phyloP scores from a whole-genome alignment of 116 monocot genomes.

The Phalaenopsis hybrid region DNA sequence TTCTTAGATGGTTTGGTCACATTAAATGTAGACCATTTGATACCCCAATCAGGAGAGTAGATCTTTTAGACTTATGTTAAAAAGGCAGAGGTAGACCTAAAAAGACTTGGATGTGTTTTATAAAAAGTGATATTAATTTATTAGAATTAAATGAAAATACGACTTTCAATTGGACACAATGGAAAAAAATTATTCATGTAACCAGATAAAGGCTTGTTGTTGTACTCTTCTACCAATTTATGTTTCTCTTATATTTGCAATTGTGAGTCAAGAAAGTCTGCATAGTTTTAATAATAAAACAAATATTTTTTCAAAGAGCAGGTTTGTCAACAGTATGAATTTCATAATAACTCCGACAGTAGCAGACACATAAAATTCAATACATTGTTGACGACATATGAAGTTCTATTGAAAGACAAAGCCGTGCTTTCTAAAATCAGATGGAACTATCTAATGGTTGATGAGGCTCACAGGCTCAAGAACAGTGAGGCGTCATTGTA shows the following conservation, averaged over 20 bases:
- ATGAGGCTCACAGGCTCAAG: slow-evolving; percentile 94
- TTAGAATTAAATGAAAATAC: no score
- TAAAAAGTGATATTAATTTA: no score
- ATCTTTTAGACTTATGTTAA: no score
- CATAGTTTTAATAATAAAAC: not conserved
- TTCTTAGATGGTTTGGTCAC: no score
- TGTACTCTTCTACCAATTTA: not conserved
- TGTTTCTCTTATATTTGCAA: not conserved
- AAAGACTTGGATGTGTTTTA: no score
- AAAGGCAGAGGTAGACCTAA: no score
- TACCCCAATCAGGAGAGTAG: no score
- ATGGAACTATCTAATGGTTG: slow-evolving; percentile 99
- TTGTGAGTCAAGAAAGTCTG: not conserved
- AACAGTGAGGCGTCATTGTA: slow-evolving; percentile 94
- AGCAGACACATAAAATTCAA: slow-evolving; percentile 76
- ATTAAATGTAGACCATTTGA: no score
- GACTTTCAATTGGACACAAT: no score
- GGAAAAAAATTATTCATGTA: no score
- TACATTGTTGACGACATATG: slow-evolving; percentile 87
- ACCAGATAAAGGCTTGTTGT: no score
- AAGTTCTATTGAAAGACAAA: slow-evolving; percentile 96
- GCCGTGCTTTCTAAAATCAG: slow-evolving; percentile 71
- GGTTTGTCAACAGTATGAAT: slow-evolving; percentile 89
- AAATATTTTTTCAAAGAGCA: slow-evolving; percentile 25
- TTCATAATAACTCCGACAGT: slow-evolving; percentile 62